Evolutionary conservation across 202 grass and related monocot species (phyloP), one percentile per base, ranked within the genome.

Genomic region (Hordeum pubiflorum): DNA sequence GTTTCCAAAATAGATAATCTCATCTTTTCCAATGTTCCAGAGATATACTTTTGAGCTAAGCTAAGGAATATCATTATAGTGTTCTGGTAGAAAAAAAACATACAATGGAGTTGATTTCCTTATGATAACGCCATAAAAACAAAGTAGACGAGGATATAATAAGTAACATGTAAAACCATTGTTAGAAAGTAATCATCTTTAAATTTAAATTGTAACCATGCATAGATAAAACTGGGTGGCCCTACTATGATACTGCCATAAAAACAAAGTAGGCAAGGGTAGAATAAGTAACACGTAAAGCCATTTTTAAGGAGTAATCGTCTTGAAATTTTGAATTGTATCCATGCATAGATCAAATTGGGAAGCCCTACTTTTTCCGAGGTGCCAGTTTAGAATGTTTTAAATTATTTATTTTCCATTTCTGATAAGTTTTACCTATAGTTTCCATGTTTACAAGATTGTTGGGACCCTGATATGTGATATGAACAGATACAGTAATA

Each of bases 371-470:
- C 32, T 21, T 54, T 55, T 27, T 27, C 3, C 0, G 2, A 15
- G 59, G 20, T 15, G 32, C 62, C n/a, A 79, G 8, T 79, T 79
- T 56, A 26, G 46, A 39, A 59, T 63, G 21, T 44, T 62, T 62
- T 62, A 26, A 54, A 39, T 31, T 62, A 62, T 44, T 33, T 72
- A 10, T 8, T 81, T 72, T 72, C 67, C 55, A 21, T 57, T 62
- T 62, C 27, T 77, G 52, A 60, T 34, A 74, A 13, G 69, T 9
- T 57, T 73, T 6, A 46, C 58, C 43, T 58, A 37, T 22, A 63
- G 8, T 59, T 85, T 14, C 9, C 52, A 57, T 79, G 60, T 75
- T 69, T 63, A 82, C n/a, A 78, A n/a, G 79, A 32, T 17, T 11
- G 4, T 44, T 32, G 77, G 13, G 46, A 68, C 33, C 7, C 34